phyloP scores from a whole-genome alignment of 257 asterid genomes.

The Fraxinus cuspidata region DNA sequence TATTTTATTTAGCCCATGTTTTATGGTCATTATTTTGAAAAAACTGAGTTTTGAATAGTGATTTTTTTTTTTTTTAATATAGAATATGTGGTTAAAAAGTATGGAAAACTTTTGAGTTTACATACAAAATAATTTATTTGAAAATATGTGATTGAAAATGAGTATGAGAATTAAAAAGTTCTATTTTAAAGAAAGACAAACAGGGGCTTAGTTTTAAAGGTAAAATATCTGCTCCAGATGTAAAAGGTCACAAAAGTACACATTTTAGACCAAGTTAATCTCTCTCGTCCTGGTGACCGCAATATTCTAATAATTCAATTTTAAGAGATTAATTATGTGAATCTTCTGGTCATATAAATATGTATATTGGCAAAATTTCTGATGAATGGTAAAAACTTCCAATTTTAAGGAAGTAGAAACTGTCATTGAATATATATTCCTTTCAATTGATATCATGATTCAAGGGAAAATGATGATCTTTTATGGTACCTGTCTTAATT shows the following conservation, averaged over 20 bases:
- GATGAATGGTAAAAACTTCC: not conserved
- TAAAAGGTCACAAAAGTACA: not conserved
- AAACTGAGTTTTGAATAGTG: too few relatives aligned
- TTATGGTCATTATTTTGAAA: too few relatives aligned
- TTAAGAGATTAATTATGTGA: not conserved
- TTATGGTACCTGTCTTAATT: not conserved
- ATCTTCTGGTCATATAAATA: slow-evolving; percentile 1
- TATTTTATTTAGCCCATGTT: not conserved
- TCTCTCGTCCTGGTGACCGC: not conserved
- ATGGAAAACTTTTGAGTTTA: too few relatives aligned
- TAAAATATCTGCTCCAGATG: not conserved
- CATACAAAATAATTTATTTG: too few relatives aligned
- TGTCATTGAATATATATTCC: not conserved
- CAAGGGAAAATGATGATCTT: not conserved
- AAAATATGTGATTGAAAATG: too few relatives aligned
- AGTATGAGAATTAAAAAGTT: too few relatives aligned
- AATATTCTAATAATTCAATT: not conserved
- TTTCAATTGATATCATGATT: not conserved
- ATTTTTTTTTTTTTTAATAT: too few relatives aligned
- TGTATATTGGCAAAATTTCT: not conserved
- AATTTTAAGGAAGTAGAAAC: slow-evolving; percentile 2
- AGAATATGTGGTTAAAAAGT: too few relatives aligned
- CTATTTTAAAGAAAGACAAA: not conserved
- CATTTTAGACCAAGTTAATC: slow-evolving; percentile 5
- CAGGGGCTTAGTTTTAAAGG: slow-evolving; percentile 6